Conservation (phyloP, 2,329 filamentous ascomycete species). For the Chrysosporium queenslandicum region DNA sequence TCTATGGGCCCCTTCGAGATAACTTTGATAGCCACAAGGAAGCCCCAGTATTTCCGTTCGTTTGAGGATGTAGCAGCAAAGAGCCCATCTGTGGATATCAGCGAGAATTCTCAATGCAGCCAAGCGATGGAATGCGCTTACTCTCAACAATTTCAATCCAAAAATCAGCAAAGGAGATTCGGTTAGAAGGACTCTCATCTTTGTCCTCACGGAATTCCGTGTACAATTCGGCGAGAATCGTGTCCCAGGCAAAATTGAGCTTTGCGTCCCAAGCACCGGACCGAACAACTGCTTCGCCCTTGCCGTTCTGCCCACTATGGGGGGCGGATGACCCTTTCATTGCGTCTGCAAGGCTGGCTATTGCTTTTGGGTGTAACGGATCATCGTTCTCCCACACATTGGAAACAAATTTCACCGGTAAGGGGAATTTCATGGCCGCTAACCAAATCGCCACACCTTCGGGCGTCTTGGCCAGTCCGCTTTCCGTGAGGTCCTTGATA, state of each 20-base stretch:
- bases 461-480: constrained; percentile 64
- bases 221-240: constrained; percentile 51
- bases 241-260: constrained; percentile 78
- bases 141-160: constrained; percentile 82
- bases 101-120: constrained; percentile 19
- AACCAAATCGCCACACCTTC: constrained; percentile 90
- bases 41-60: constrained; percentile 84
- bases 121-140: constrained; percentile 38
- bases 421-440: constrained; percentile 54
- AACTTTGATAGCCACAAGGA: constrained; percentile 73
- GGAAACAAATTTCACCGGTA: constrained; percentile 53
- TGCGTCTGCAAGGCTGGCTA: constrained; percentile 60
- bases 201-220: constrained; percentile 22
- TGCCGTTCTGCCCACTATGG: constrained; percentile 24
- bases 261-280: constrained; percentile 70
- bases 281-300: constrained; percentile 25
- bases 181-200: constrained; percentile 25
- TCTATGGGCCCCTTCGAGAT: constrained; percentile 45
- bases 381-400: constrained; percentile 65
- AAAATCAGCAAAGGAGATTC: constrained; percentile 56
- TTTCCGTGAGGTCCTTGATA: constrained; percentile 51
- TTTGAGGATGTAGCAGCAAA: constrained; percentile 74
- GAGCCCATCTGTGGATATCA: constrained; percentile 53
- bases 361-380: constrained; percentile 60
- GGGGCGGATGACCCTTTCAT: constrained; percentile 55